Conservation (phyloP, 768 basidiomycete species). For the Podaxis rugospora region DNA sequence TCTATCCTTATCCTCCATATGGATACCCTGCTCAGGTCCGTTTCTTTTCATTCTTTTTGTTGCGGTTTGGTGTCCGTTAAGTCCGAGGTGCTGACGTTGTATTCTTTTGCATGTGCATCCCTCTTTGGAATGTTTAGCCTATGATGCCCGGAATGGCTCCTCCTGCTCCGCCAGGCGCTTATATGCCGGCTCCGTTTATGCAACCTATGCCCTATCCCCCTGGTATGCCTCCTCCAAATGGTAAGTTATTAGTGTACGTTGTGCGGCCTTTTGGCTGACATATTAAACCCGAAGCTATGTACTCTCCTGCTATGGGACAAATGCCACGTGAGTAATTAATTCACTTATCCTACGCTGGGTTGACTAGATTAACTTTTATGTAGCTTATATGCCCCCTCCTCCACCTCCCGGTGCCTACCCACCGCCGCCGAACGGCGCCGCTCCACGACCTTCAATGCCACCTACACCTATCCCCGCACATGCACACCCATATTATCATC, state of each 20-base stretch:
- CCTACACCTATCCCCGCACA: slow-evolving; percentile 85
- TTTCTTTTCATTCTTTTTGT: slow-evolving; percentile 10
- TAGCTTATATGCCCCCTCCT: slow-evolving; percentile 72
- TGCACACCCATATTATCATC: slow-evolving; percentile 85
- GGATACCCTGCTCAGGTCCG: slow-evolving; percentile 72
- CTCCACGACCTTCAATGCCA: slow-evolving; percentile 85
- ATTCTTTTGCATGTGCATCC: neutral
- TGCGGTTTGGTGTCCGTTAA: neutral
- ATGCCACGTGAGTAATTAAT: slow-evolving; percentile 71
- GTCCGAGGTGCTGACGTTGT: neutral
- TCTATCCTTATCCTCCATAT: slow-evolving; percentile 76
- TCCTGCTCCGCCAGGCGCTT: slow-evolving; percentile 70
- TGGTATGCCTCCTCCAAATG: slow-evolving; percentile 75
- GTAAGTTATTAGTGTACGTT: slow-evolving; percentile 29
- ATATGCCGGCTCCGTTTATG: slow-evolving; percentile 80
- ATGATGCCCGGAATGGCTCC: slow-evolving; percentile 87
- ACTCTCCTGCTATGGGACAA: slow-evolving; percentile 78
- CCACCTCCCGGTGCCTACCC: slow-evolving; percentile 76
- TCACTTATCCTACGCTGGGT: neutral
- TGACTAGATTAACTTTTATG: slow-evolving; percentile 11
- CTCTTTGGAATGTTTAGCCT: slow-evolving; percentile 35
- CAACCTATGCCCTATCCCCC: slow-evolving; percentile 83
- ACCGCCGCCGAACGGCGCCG: slow-evolving; percentile 72
- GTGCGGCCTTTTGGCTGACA: slow-evolving; percentile 2
- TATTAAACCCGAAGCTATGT: slow-evolving; percentile 54